Conservation (phyloP, 2,329 filamentous ascomycete genomes). For the Shiraia sp. region DNA sequence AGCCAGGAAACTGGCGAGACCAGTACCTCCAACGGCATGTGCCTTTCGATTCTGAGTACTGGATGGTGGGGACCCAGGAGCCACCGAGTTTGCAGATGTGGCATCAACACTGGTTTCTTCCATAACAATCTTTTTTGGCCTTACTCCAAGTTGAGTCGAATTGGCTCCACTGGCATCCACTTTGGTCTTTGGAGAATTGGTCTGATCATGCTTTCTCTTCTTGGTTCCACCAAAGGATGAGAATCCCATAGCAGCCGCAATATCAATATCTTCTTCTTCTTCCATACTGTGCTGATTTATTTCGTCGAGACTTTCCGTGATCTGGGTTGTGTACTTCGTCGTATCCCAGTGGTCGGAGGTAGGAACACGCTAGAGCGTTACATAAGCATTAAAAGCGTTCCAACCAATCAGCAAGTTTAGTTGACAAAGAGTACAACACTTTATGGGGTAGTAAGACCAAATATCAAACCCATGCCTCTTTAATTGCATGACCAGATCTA, state of each 20-base stretch:
- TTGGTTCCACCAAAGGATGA: conserved; percentile 70
- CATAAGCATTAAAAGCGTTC: too few species aligned
- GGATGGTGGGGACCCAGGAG: conserved; percentile 3
- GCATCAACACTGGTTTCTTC: conserved; percentile 1
- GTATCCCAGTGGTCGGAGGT: too few species aligned
- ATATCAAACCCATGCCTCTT: too few species aligned
- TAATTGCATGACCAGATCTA: too few species aligned
- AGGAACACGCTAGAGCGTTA: too few species aligned
- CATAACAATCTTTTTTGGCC: conserved; percentile 28
- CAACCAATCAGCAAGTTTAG: too few species aligned
- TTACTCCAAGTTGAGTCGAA: conserved; percentile 42
- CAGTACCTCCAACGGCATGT: conserved; percentile 19
- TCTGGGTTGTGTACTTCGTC: too few species aligned
- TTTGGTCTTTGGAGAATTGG: conserved; percentile 54
- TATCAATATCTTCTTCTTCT: conserved; percentile 55
- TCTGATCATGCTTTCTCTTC: conserved; percentile 68
- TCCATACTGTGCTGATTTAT: conserved; percentile 36
- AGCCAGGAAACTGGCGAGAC: conserved; percentile 38
- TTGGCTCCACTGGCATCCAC: conserved; percentile 37
- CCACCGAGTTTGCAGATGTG: not conserved
- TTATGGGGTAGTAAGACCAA: too few species aligned
- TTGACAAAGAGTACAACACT: too few species aligned
- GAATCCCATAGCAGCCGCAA: conserved; percentile 74
- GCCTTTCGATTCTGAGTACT: conserved; percentile 9
- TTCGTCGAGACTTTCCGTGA: too few species aligned